These are phyloP conservation scores for Lithospermum erythrorhizon DNA, from an alignment of 257 asterid species.

Conservation along the genomic window DNA sequence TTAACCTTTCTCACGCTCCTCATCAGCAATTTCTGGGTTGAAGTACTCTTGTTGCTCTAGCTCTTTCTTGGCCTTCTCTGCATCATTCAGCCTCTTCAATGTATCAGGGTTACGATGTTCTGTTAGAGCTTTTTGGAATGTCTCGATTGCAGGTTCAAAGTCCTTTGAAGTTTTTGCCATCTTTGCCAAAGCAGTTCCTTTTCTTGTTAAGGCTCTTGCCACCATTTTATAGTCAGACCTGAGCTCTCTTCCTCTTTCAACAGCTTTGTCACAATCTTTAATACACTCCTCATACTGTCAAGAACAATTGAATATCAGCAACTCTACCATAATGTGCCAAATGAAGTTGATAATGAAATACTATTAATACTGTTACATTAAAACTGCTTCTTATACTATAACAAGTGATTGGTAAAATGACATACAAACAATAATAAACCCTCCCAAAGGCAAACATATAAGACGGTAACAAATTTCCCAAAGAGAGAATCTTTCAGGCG, in stretches of 20 bases:
- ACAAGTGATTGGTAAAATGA: no score
- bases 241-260: conserved; percentile 68
- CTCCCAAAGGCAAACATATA: no score
- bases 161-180: conserved; percentile 58
- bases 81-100: conserved; percentile 61
- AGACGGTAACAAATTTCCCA: no score
- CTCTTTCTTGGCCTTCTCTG: conserved; percentile 70
- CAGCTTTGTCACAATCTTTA: conserved; percentile 71
- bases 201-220: conserved; percentile 67
- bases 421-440: no score
- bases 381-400: no score
- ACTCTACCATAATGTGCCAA: no score
- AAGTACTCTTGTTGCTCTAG: conserved; percentile 64
- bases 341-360: no score
- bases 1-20: conserved; percentile 79
- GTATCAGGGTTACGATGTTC: conserved; percentile 81
- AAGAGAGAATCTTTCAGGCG: no score
- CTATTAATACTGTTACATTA: no score
- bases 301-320: background rate
- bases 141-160: conserved; percentile 54
- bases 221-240: conserved; percentile 68
- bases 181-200: conserved; percentile 65
- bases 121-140: conserved; percentile 69
- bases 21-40: conserved; percentile 62
- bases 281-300: conserved; percentile 58